Percentiles rank a stretch among this genome's conserved stretches.
These are phyloP conservation scores for Cladosporium velox DNA, from an alignment of 2,329 filamentous ascomycete species.

Conservation along the genomic window DNA sequence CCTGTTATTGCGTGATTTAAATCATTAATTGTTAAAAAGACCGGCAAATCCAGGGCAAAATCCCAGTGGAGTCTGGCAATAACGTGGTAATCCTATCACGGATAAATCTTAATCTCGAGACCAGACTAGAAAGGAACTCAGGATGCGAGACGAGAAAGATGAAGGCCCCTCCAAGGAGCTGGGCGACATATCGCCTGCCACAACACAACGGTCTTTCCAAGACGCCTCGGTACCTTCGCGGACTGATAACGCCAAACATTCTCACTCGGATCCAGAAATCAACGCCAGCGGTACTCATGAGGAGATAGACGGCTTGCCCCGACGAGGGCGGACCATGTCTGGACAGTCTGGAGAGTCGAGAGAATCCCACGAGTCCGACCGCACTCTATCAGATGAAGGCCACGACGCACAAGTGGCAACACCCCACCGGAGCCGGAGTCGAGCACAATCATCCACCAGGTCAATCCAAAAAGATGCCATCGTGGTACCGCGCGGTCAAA, in stretches of 20 bases:
- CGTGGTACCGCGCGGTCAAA: conserved; percentile 54
- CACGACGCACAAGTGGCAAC: conserved; percentile 35
- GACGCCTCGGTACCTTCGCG: not conserved
- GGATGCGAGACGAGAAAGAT: conserved; percentile 1
- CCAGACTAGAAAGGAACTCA: too few species aligned
- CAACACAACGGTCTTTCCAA: conserved; percentile 6
- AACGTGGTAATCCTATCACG: not conserved
- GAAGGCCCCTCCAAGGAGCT: not conserved
- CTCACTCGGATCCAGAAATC: not conserved
- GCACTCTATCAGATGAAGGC: conserved; percentile 29
- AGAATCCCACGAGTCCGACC: conserved; percentile 27
- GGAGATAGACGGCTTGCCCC: not conserved
- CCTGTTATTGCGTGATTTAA: not conserved
- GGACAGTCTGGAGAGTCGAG: conserved; percentile 17
- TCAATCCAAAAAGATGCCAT: conserved; percentile 36
- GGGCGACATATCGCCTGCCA: not conserved
- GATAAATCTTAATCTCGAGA: not conserved
- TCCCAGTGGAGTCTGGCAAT: not conserved
- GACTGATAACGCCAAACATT: not conserved
- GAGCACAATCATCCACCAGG: conserved; percentile 31
- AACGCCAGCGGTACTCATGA: not conserved
- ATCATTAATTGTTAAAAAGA: too few species aligned
- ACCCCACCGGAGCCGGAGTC: conserved; percentile 30
- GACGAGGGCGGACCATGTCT: conserved; percentile 6
- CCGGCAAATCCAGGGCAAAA: not conserved